Conservation (phyloP, 176 grass and related monocot species). For the Carex myosuroides region DNA sequence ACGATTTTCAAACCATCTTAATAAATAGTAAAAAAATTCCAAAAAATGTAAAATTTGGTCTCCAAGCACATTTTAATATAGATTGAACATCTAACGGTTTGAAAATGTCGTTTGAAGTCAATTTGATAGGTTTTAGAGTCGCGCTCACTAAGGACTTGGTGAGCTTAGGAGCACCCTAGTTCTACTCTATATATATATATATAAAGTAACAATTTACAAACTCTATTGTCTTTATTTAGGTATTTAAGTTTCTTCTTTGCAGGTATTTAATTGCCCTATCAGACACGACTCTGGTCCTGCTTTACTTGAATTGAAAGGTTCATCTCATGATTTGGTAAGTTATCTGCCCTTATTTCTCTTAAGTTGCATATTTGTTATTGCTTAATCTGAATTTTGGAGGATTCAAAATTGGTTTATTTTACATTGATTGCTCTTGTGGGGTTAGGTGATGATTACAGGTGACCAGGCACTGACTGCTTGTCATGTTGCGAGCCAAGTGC, state of each 20-base stretch:
- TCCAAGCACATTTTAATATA: too few species aligned
- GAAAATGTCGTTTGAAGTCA: too few species aligned
- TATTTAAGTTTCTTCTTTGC: neutral
- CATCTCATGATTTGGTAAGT: conserved; percentile 98
- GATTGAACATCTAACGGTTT: too few species aligned
- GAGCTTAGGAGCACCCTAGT: too few species aligned
- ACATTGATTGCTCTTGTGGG: conserved; percentile 16
- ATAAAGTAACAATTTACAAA: neutral
- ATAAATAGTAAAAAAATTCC: too few species aligned
- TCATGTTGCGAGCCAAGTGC: conserved; percentile 92
- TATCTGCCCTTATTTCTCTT: neutral
- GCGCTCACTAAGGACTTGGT: too few species aligned
- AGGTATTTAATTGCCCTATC: conserved; percentile 99
- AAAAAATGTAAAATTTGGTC: too few species aligned
- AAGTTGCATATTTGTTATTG: conserved; percentile 7
- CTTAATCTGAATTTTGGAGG: conserved; percentile 11
- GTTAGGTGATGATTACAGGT: conserved; percentile 97
- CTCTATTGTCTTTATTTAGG: neutral
- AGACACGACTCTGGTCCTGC: conserved; percentile 74
- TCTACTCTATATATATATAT: too few species aligned
- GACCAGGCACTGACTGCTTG: conserved; percentile 97
- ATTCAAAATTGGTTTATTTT: conserved; percentile 27
- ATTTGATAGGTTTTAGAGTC: too few species aligned
- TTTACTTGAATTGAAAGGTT: conserved; percentile 67
- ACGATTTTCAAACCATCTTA: too few species aligned